Percentiles rank a stretch among this genome's conserved stretches.
Conservation (phyloP, 306 rosid species). For the Cicer cuneatum region DNA sequence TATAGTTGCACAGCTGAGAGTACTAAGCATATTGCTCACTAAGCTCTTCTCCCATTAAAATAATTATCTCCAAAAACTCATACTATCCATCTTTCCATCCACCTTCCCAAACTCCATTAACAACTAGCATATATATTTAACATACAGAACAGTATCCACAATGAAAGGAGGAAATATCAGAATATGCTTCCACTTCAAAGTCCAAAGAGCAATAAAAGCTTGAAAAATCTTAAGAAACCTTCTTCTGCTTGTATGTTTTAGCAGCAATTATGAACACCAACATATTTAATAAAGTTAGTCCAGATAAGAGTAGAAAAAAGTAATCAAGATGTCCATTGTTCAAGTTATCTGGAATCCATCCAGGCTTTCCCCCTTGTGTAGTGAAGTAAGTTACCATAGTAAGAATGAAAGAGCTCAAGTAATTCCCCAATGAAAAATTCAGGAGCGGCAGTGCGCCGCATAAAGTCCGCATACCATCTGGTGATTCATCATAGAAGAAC, state of each 20-base stretch:
- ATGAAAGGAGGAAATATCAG: constrained; percentile 12
- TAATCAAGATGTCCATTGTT: constrained; percentile 83
- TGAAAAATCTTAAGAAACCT: constrained; percentile 52
- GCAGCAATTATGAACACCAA: constrained; percentile 58
- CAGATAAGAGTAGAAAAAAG: constrained; percentile 84
- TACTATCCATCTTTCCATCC: not conserved
- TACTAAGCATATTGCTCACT: too few relatives aligned
- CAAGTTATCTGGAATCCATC: constrained; percentile 91
- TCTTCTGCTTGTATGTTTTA: constrained; percentile 65
- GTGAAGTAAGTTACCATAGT: constrained; percentile 76
- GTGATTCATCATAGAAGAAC: constrained; percentile 91
- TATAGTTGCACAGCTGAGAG: not conserved
- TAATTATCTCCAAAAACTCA: not conserved
- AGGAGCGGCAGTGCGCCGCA: constrained; percentile 74
- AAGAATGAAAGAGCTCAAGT: constrained; percentile 82
- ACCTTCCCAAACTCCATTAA: not conserved
- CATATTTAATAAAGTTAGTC: constrained; percentile 73
- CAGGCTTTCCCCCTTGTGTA: constrained; percentile 62
- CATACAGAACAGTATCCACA: constrained; percentile 16
- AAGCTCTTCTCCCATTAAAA: too few relatives aligned
- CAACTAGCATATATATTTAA: constrained; percentile 1
- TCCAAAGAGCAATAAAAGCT: not conserved
- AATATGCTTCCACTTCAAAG: constrained; percentile 15
- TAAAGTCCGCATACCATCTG: constrained; percentile 81
- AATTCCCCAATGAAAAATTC: constrained; percentile 72